Conservation (phyloP, 768 basidiomycete species). For the Amanita fuliginea region DNA sequence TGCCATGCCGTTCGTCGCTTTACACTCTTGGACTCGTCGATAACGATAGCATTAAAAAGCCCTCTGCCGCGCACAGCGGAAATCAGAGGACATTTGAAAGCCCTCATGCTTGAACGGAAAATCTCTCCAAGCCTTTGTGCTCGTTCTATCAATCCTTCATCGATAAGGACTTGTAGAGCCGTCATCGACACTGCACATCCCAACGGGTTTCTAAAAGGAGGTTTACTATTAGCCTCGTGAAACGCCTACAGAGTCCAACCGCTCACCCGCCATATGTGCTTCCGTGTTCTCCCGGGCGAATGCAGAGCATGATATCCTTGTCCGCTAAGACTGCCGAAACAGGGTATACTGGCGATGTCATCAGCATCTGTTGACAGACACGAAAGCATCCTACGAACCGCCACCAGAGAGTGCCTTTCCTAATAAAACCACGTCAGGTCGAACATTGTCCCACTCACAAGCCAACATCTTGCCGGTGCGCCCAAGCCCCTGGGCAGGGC, state of each 20-base stretch:
- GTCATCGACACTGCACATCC: slow-evolving; percentile 95
- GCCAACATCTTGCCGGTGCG: slow-evolving; percentile 93
- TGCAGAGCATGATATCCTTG: slow-evolving; percentile 88
- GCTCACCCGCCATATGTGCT: slow-evolving; percentile 90
- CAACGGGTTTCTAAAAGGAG: slow-evolving; percentile 66
- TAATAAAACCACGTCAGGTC: slow-evolving; percentile 86
- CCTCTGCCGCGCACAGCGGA: slow-evolving; percentile 78
- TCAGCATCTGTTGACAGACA: not conserved
- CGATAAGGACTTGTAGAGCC: slow-evolving; percentile 81
- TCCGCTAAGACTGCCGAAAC: slow-evolving; percentile 92
- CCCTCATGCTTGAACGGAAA: slow-evolving; percentile 59
- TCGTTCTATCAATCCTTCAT: slow-evolving; percentile 77
- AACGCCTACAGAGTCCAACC: slow-evolving; percentile 3
- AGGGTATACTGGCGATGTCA: slow-evolving; percentile 61
- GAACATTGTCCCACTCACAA: slow-evolving; percentile 76
- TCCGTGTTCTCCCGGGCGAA: slow-evolving; percentile 91
- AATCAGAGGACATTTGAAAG: slow-evolving; percentile 60
- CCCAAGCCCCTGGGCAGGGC: slow-evolving; percentile 56
- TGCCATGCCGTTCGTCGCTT: slow-evolving; percentile 92
- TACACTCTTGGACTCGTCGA: slow-evolving; percentile 70
- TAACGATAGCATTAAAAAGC: slow-evolving; percentile 86
- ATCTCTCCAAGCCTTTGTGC: slow-evolving; percentile 69
- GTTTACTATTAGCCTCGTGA: not conserved
- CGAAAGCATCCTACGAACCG: slow-evolving; percentile 33
- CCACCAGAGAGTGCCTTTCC: slow-evolving; percentile 98